Conservation (phyloP, 164 flowering plant species). For the Houttuynia cordata region DNA sequence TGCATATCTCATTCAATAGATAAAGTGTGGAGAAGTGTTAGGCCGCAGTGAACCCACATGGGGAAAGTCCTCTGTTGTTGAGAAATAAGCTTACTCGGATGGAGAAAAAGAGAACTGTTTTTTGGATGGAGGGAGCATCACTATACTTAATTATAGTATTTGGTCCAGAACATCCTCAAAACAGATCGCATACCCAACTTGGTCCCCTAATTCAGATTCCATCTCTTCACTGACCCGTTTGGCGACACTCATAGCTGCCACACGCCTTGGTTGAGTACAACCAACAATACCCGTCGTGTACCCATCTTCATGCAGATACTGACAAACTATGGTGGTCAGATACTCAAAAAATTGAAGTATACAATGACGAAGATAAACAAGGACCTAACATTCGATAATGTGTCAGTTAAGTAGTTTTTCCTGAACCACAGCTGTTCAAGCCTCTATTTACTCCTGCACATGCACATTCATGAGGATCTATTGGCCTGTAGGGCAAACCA, state of each 20-base stretch:
- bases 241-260: constrained; percentile 99
- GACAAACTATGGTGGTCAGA: constrained; percentile 15
- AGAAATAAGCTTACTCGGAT: too few species aligned
- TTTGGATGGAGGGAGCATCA: too few species aligned
- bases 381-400: not conserved
- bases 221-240: constrained; percentile 99
- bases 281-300: constrained; percentile 82
- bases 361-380: not conserved
- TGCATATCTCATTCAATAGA: too few species aligned
- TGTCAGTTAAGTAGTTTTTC: constrained; percentile 71
- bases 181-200: constrained; percentile 93
- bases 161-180: constrained; percentile 95
- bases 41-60: too few species aligned
- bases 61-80: too few species aligned
- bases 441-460: too few species aligned
- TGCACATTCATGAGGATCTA: too few species aligned
- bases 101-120: too few species aligned
- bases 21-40: too few species aligned
- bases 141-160: constrained; percentile 75
- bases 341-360: too few species aligned
- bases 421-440: too few species aligned
- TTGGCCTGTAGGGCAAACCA: too few species aligned
- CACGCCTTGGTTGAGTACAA: constrained; percentile 99
- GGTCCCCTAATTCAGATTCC: constrained; percentile 88
- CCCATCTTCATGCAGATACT: constrained; percentile 93